Percentiles rank a stretch among this genome's conserved stretches.
Evolutionary conservation across 2,329 filamentous ascomycete genomes (phyloP).

Genomic region (Aspergillus sp.): DNA sequence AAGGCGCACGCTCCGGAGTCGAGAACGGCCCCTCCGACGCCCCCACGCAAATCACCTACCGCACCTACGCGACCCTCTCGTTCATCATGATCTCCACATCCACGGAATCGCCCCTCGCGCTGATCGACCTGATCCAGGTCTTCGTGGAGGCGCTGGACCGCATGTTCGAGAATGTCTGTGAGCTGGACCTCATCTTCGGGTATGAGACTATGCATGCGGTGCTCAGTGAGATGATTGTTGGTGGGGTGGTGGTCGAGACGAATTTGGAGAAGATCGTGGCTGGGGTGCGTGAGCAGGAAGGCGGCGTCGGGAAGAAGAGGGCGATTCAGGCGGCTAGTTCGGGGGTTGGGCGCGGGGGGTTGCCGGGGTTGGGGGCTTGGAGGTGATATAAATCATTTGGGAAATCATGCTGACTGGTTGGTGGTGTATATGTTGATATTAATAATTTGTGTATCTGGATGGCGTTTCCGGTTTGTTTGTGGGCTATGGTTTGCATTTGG

Average conservation of each 20-base stretch:
- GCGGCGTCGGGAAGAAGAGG: slow-evolving; percentile 42
- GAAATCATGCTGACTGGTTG: too few species aligned
- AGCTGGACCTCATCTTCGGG: slow-evolving; percentile 97
- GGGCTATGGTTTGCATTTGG: too few species aligned
- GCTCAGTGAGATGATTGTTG: slow-evolving; percentile 90
- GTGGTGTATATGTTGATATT: too few species aligned
- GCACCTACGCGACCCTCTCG: slow-evolving; percentile 96
- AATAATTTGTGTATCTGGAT: too few species aligned
- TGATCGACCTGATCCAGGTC: slow-evolving; percentile 96
- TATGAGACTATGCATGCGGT: slow-evolving; percentile 95
- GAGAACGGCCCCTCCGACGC: slow-evolving; percentile 72
- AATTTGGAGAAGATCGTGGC: slow-evolving; percentile 83
- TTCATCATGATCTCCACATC: slow-evolving; percentile 98
- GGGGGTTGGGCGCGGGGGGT: slow-evolving; percentile 35
- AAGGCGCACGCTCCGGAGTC: slow-evolving; percentile 49
- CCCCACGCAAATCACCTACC: slow-evolving; percentile 93
- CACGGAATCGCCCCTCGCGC: slow-evolving; percentile 89
- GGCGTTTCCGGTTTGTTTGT: too few species aligned
- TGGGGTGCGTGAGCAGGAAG: slow-evolving; percentile 64
- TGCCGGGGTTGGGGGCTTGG: slow-evolving; percentile 42
- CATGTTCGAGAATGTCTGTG: slow-evolving; percentile 97
- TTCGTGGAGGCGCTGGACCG: slow-evolving; percentile 95
- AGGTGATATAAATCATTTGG: slow-evolving; percentile 29
- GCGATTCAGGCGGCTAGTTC: slow-evolving; percentile 44
- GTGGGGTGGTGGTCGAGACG: slow-evolving; percentile 91